Conservation (phyloP, 345 rosid genomes). For the Citrus hindsii region DNA sequence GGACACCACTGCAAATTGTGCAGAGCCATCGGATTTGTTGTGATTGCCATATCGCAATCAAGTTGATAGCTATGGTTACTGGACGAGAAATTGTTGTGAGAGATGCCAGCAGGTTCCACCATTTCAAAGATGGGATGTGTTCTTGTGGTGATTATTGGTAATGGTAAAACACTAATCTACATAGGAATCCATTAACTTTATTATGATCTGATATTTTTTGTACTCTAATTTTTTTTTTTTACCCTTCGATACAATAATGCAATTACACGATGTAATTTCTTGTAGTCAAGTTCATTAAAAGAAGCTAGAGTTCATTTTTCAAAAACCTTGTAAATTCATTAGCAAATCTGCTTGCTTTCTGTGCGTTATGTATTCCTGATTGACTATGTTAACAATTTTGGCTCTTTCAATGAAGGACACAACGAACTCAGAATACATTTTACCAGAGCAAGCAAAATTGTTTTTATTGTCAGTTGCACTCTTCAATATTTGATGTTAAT, state of each 20-base stretch:
- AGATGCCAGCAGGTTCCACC: conserved; percentile 80
- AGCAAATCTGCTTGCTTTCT: not conserved
- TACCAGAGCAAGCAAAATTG: not conserved
- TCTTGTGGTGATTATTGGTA: conserved; percentile 95
- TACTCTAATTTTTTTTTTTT: not conserved
- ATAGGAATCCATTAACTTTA: not conserved
- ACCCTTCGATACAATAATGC: not conserved
- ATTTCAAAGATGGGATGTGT: conserved; percentile 70
- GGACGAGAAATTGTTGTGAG: conserved; percentile 64
- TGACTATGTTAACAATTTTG: not conserved
- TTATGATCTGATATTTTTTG: not conserved
- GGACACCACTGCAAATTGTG: conserved; percentile 64
- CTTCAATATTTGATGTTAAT: no score
- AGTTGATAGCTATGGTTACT: conserved; percentile 53
- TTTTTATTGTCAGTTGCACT: no score
- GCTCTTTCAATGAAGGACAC: not conserved
- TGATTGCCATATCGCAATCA: conserved; percentile 74
- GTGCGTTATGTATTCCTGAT: not conserved
- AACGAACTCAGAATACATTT: not conserved
- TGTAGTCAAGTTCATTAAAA: not conserved
- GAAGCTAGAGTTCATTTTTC: not conserved
- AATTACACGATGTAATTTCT: not conserved
- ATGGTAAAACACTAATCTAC: conserved; percentile 13
- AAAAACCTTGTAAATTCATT: not conserved
- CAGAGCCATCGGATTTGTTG: conserved; percentile 81